phyloP scores from a whole-genome alignment of 495 filamentous ascomycete genomes.

The Aspergillus steynii region DNA sequence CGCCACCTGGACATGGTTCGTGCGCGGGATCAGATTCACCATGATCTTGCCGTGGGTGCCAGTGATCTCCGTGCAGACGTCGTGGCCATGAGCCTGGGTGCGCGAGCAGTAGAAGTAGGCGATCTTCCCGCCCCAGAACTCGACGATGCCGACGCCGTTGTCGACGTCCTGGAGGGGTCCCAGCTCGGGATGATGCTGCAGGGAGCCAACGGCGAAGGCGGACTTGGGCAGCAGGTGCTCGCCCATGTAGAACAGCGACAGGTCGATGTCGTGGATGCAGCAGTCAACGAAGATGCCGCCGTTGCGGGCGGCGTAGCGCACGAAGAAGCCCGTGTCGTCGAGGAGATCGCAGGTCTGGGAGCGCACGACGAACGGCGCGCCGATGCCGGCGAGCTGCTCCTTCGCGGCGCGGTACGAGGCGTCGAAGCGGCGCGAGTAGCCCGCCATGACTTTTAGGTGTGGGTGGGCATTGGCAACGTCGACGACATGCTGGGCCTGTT shows the following conservation, averaged over 20 bases:
- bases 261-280: constrained; percentile 50
- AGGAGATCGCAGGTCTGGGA: constrained; percentile 47
- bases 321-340: constrained; percentile 47
- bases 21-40: constrained; percentile 26
- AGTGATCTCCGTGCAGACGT: constrained; percentile 31
- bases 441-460: constrained; percentile 54
- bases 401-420: constrained; percentile 12
- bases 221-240: constrained; percentile 30
- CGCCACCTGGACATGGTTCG: constrained; percentile 25
- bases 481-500: constrained; percentile 47
- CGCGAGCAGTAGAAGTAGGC: constrained; percentile 38
- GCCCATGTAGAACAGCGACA: constrained; percentile 45
- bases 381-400: constrained; percentile 23
- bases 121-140: constrained; percentile 36
- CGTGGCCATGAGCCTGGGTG: constrained; percentile 31
- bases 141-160: constrained; percentile 36
- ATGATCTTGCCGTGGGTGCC: constrained; percentile 33
- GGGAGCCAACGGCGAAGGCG: constrained; percentile 24
- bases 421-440: constrained; percentile 56
- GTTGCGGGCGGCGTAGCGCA: constrained; percentile 39
- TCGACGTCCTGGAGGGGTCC: constrained; percentile 25
- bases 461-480: constrained; percentile 40
- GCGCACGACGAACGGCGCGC: constrained; percentile 41
- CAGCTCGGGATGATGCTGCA: constrained; percentile 30
- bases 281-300: constrained; percentile 52